phyloP scores from a whole-genome alignment of 2,329 filamentous ascomycete species.

The Clonostachys rhizophaga region DNA sequence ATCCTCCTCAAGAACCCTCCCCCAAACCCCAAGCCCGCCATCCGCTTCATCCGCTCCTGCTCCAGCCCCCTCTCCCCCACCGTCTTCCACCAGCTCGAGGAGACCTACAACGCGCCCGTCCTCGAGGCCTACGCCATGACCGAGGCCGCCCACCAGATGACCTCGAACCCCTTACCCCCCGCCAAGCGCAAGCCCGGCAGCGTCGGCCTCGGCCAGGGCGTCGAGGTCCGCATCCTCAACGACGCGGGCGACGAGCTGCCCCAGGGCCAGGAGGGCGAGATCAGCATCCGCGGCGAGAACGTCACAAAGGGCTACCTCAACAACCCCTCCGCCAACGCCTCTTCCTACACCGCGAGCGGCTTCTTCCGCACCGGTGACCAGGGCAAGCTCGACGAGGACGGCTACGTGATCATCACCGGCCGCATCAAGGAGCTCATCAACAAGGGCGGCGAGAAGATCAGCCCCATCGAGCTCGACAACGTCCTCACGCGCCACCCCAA shows the following conservation, averaged over 20 bases:
- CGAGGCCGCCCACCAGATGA: conserved; percentile 83
- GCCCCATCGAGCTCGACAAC: conserved; percentile 84
- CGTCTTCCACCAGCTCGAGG: conserved; percentile 74
- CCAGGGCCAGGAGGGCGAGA: conserved; percentile 71
- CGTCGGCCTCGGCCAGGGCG: conserved; percentile 78
- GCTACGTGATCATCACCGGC: conserved; percentile 84
- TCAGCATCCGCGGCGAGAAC: conserved; percentile 78
- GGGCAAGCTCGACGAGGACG: conserved; percentile 73
- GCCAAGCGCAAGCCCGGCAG: conserved; percentile 74
- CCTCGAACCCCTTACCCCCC: conserved; percentile 67
- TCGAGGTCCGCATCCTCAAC: conserved; percentile 75
- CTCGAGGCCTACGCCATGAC: conserved; percentile 93
- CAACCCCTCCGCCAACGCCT: conserved; percentile 70
- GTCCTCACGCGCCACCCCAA: conserved; percentile 68
- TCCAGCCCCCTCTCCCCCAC: conserved; percentile 80
- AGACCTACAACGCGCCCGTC: conserved; percentile 71
- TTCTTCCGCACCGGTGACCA: conserved; percentile 90
- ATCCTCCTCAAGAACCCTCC: conserved; percentile 73
- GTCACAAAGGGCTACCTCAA: conserved; percentile 84
- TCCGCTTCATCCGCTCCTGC: conserved; percentile 85
- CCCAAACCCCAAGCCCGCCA: conserved; percentile 63
- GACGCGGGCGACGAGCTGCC: conserved; percentile 62
- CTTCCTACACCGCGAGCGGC: conserved; percentile 67
- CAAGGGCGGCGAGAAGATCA: conserved; percentile 87
- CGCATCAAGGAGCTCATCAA: conserved; percentile 92